phyloP scores from a whole-genome alignment of 805 yeast species.

The Cyberlindnera lachancei region DNA sequence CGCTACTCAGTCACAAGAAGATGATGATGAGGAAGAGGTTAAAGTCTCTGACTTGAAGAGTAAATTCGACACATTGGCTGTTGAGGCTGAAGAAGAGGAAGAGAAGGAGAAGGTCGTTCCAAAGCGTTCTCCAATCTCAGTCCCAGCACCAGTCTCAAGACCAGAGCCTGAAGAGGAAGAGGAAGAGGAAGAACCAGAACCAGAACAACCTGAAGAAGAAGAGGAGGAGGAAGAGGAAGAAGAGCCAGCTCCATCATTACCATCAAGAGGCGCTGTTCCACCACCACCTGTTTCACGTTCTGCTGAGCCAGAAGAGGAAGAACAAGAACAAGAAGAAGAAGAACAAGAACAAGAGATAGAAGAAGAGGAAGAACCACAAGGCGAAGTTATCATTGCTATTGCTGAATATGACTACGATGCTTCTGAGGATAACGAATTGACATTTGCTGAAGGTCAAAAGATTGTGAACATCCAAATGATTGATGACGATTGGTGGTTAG shows the following conservation, averaged over 20 bases:
- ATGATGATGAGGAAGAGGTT: constrained; percentile 19
- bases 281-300: constrained; percentile 7
- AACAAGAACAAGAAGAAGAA: constrained; percentile 10
- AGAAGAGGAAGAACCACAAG: constrained; percentile 12
- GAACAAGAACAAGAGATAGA: constrained; percentile 12
- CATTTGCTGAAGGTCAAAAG: constrained; percentile 75
- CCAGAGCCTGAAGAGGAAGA: constrained; percentile 4
- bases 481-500: constrained; percentile 98
- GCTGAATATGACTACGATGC: constrained; percentile 91
- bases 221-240: constrained; percentile 16
- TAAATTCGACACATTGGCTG: constrained; percentile 27
- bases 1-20: constrained; percentile 28
- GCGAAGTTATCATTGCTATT: constrained; percentile 41
- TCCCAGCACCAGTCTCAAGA: constrained; percentile 6
- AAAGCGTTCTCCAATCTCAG: constrained; percentile 9
- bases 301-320: constrained; percentile 10
- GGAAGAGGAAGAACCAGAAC: constrained; percentile 16
- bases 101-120: constrained; percentile 14
- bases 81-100: constrained; percentile 18
- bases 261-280: constrained; percentile 16
- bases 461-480: constrained; percentile 80
- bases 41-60: constrained; percentile 30
- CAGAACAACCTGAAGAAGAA: constrained; percentile 19
- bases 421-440: constrained; percentile 85
- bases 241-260: constrained; percentile 20